Evolutionary conservation across 2,329 filamentous ascomycete genomes (phyloP).

Genomic region (Chrysoporthe cubensis): DNA sequence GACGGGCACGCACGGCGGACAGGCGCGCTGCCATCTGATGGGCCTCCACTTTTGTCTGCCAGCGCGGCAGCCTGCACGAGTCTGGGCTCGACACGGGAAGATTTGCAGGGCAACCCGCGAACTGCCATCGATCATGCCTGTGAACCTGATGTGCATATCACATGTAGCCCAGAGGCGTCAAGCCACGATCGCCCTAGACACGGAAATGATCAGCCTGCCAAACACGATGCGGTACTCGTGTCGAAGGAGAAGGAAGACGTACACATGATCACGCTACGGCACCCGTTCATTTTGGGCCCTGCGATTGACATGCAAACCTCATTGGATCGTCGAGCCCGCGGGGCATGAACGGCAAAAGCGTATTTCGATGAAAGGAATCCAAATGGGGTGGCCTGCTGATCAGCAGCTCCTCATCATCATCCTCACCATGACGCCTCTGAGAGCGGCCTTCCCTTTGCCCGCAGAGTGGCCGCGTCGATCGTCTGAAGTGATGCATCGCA

Average conservation of each 20-base stretch:
- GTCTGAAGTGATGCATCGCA: neutral
- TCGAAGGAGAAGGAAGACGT: neutral
- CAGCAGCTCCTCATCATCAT: neutral
- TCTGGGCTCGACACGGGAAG: neutral
- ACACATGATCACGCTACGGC: neutral
- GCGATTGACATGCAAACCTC: neutral
- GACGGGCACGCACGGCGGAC: neutral
- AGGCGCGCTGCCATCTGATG: neutral
- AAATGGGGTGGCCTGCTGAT: neutral
- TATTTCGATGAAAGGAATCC: neutral
- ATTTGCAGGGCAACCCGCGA: neutral
- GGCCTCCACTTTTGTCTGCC: neutral
- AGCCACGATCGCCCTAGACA: neutral
- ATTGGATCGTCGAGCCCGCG: neutral
- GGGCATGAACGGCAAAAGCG: neutral
- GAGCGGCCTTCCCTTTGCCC: neutral
- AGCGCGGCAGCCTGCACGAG: neutral
- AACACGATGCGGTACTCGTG: neutral
- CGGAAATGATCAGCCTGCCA: slow-evolving; percentile 1
- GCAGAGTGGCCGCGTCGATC: neutral
- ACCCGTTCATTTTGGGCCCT: neutral
- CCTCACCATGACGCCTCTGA: too few relatives aligned
- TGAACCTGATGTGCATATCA: neutral
- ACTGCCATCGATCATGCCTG: neutral
- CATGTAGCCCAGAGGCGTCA: neutral